Conservation (phyloP, 2,329 filamentous ascomycete species). For the Rasamsonia emersonii region DNA sequence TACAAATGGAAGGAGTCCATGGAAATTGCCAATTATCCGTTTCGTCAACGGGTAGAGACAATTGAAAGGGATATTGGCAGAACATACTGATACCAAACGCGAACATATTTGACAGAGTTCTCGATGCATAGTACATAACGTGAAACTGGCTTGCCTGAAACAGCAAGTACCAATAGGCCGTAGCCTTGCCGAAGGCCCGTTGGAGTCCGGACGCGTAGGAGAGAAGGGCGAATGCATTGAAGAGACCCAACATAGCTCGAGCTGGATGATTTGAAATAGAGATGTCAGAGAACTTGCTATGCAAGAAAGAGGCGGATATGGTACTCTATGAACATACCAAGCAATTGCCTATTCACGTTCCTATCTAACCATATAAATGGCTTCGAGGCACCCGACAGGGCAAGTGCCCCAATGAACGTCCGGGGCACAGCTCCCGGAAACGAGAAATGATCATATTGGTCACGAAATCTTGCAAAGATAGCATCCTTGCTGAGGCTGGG, state of each 20-base stretch:
- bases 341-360: slow-evolving; percentile 49
- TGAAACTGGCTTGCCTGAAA: slow-evolving; percentile 85
- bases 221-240: slow-evolving; percentile 63
- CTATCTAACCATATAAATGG: slow-evolving; percentile 54
- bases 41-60: too few relatives aligned
- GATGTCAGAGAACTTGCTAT: background rate
- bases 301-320: background rate
- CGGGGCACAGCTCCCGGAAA: slow-evolving; percentile 89
- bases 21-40: too few relatives aligned
- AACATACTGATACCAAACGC: slow-evolving; percentile 74
- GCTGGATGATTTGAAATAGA: slow-evolving; percentile 37
- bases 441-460: slow-evolving; percentile 77
- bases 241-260: slow-evolving; percentile 65
- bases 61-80: background rate
- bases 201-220: slow-evolving; percentile 57
- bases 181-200: slow-evolving; percentile 57
- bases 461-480: slow-evolving; percentile 25
- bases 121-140: slow-evolving; percentile 81
- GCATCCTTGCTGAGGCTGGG: slow-evolving; percentile 4
- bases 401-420: slow-evolving; percentile 74
- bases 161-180: slow-evolving; percentile 69
- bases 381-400: slow-evolving; percentile 64
- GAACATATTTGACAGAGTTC: slow-evolving; percentile 94
- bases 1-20: slow-evolving; percentile 2
- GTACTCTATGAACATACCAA: slow-evolving; percentile 35